phyloP scores from a whole-genome alignment of 2,329 filamentous ascomycete genomes.

The Botrytis galanthina region DNA sequence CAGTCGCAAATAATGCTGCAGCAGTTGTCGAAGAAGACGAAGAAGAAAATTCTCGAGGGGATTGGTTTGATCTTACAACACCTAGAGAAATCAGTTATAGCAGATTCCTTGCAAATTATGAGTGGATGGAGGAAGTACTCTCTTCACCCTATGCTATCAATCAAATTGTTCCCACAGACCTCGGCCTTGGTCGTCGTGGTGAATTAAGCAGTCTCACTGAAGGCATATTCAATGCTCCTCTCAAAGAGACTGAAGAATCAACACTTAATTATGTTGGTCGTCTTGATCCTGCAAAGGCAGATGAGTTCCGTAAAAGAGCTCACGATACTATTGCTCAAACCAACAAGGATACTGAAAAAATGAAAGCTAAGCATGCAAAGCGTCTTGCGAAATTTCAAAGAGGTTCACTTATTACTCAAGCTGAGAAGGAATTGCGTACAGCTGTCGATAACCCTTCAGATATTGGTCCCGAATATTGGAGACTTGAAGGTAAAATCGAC shows the following conservation, averaged over 20 bases:
- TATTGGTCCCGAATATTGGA: conserved; percentile 59
- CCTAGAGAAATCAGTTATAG: conserved; percentile 84
- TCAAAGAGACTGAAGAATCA: conserved; percentile 46
- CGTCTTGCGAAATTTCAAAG: conserved; percentile 72
- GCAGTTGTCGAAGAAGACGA: conserved; percentile 59
- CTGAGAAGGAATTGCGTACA: conserved; percentile 72
- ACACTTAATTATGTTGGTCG: conserved; percentile 53
- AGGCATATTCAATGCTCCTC: conserved; percentile 73
- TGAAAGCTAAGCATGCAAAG: conserved; percentile 76
- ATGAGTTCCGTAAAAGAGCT: conserved; percentile 80
- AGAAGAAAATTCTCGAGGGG: conserved; percentile 80
- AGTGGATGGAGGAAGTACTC: conserved; percentile 98
- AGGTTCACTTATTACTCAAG: conserved; percentile 65
- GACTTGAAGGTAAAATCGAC: conserved; percentile 57
- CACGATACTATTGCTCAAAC: conserved; percentile 69
- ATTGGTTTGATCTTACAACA: conserved; percentile 85
- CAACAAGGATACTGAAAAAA: conserved; percentile 76
- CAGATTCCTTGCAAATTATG: conserved; percentile 91
- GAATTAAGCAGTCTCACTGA: conserved; percentile 79
- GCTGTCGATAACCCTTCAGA: conserved; percentile 56
- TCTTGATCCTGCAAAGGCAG: conserved; percentile 72
- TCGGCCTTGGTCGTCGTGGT: conserved; percentile 81
- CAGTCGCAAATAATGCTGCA: conserved; percentile 23
- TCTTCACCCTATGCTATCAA: conserved; percentile 83
- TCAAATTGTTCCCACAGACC: conserved; percentile 82